Evolutionary conservation across 2,329 filamentous ascomycete genomes (phyloP), one percentile per base, ranked within the genome.

Genomic region (Ophiostoma triangulosporum): DNA sequence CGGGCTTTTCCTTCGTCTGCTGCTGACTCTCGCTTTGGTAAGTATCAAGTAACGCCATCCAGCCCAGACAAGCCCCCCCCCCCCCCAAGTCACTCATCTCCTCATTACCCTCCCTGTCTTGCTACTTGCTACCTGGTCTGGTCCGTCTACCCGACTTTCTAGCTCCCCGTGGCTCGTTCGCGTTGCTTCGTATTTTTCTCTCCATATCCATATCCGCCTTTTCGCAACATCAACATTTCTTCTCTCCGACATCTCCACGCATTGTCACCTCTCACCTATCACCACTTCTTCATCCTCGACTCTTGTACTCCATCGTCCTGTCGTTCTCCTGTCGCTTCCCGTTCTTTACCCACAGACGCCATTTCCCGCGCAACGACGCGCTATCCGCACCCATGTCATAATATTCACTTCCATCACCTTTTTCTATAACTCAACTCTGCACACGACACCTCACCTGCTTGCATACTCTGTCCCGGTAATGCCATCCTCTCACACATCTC

Each of bases 1-100:
- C 57, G 57, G 57, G 55, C 27, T 20, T 51, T 17, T 27, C n/a
- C 49, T 53, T 57, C 58, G 58, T 56, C 54, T 60, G 58, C 50
- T 26, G 48, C 55, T 60, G 57, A 57, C 53, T 58, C 57, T 60
- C 58, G 40, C 50, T 24, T 50, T 53, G 55, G 58, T 60, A 54
- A 45, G 57, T 36, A 38, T 29, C 22, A 26, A 36, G 22, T 26
- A n/a, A n/a, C n/a, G n/a, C n/a, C n/a, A n/a, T n/a, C n/a, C n/a
- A n/a, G n/a, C n/a, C n/a, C n/a, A n/a, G n/a, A n/a, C n/a, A n/a
- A n/a, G n/a, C 32, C 17, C 48, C 22, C 12, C 32, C 17, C 22
- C n/a, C n/a, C n/a, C 20, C 20, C 38, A 43, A 43, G 38, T 20
- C 22, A 38, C 22, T 27, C 31, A 17, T 46, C 12, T 31, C 24